A percentile compares a stretch with the other conserved stretches of the same genome.
phyloP scores from a whole-genome alignment of 2,329 filamentous ascomycete species.

The Aureobasidium lini region DNA sequence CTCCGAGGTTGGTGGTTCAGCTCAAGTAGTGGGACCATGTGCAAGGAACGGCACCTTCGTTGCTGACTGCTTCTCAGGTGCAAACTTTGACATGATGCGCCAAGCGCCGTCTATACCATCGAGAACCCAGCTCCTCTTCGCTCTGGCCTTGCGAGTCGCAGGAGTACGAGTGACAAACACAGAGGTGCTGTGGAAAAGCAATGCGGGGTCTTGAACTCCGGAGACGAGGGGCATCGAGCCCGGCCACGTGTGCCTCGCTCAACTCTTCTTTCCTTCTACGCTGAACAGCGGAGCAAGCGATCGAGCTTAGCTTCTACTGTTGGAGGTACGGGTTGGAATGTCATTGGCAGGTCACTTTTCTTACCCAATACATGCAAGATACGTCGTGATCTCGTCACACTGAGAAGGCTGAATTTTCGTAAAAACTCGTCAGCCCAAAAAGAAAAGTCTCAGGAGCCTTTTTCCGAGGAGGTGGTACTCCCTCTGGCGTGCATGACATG shows the following conservation, averaged over 20 bases:
- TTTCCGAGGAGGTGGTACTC: constrained; percentile 1
- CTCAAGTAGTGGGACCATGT: not conserved
- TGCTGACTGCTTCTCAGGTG: constrained; percentile 2
- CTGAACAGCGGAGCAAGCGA: not conserved
- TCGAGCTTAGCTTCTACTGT: not conserved
- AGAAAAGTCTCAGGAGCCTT: not conserved
- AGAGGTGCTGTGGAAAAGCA: not conserved
- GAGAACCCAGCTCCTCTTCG: not conserved
- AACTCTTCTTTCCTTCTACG: not conserved
- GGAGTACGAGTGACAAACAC: too few relatives aligned
- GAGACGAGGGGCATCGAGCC: not conserved
- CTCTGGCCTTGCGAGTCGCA: not conserved
- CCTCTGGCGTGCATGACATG: not conserved
- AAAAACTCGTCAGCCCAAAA: not conserved
- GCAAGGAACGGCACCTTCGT: constrained; percentile 4
- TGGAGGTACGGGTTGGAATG: not conserved
- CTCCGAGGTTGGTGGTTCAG: not conserved
- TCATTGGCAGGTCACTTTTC: not conserved
- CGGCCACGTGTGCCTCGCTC: not conserved
- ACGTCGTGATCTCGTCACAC: not conserved
- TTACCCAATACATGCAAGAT: not conserved
- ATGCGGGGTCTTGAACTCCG: not conserved
- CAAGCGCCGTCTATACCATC: not conserved
- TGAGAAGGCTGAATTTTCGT: not conserved
- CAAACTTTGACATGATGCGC: not conserved